Evolutionary conservation across 164 flowering plant genomes (phyloP), one percentile per base, ranked within the genome.

Genomic region (Euptelea pleiosperma): DNA sequence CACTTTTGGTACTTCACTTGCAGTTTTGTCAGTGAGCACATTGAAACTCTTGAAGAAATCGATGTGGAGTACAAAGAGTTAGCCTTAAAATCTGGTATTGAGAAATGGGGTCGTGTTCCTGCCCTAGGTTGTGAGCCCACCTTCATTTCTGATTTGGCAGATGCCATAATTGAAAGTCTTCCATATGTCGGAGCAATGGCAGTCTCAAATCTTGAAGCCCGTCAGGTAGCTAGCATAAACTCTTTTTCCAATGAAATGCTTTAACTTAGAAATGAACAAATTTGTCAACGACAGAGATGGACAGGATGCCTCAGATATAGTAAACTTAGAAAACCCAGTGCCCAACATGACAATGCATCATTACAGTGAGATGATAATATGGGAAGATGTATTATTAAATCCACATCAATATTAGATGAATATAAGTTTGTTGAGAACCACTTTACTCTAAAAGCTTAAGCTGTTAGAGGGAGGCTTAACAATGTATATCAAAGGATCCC

Each of bases 131-230:
- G 96, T 69, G 96, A 88, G 59, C 88, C 95, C 2, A 79, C 86
- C 50, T 93, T 93, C 76, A 93, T 93, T 63, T 73, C 89, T 46
- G 97, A 93, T 68, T 72, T 93, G 68, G 99, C 99, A 60, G 96
- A 90, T 87, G 99, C 99, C 15, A 97, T 93, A 22, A 88, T 93
- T 52, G 99, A 93, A 73, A 79, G 91, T 75, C 92, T 91, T 12
- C 98, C 98, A 35, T 91, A 91, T 74, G 96, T 89, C 28, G 96
- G 98, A 49, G 96, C 96, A 35, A 91, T 89, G 98, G 96, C 98
- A 37, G 87, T 91, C 49, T 91, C 96, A 26, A 86, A 91, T 65
- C 87, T 91, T 57, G 96, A 91, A 83, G 96, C 96, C 66, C 83
- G 96, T 51, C 98, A 88, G 89, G 98, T 91, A 73, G 16, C 36